Evolutionary conservation across 306 rosid genomes (phyloP).

Genomic region (Psophocarpus tetragonolobus): DNA sequence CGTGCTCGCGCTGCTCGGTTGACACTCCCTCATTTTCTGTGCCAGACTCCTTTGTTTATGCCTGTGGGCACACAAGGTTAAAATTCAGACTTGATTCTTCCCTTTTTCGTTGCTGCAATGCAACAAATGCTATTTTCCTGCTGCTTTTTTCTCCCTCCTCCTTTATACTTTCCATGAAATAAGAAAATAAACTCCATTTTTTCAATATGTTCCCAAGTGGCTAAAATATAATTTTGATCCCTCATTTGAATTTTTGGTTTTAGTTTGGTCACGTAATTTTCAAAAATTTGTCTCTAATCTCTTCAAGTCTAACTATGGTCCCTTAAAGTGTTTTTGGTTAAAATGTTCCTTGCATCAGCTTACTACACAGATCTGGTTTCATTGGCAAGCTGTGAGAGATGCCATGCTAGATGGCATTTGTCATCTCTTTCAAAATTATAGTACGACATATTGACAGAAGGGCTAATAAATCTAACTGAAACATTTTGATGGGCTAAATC

Average conservation of each 20-base stretch:
- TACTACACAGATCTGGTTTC: neutral
- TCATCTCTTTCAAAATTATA: neutral
- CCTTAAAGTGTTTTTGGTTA: neutral
- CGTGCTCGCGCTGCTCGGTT: constrained; percentile 91
- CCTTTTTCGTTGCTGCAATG: neutral
- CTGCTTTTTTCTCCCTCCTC: neutral
- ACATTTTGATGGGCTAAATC: neutral
- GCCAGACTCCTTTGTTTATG: constrained; percentile 95
- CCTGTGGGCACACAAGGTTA: constrained; percentile 98
- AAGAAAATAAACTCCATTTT: neutral
- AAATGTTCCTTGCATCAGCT: neutral
- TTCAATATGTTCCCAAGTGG: neutral
- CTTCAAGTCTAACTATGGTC: neutral
- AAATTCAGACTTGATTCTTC: constrained; percentile 25
- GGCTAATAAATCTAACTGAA: neutral
- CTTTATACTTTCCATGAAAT: neutral
- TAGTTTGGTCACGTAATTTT: neutral
- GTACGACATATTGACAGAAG: neutral
- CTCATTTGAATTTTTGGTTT: neutral
- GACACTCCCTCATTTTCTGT: constrained; percentile 76
- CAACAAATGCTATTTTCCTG: constrained; percentile 11
- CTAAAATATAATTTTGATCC: neutral
- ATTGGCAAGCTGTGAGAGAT: no score
- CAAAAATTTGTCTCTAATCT: neutral
- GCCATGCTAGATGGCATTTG: no score